phyloP scores from a whole-genome alignment of 345 rosid genomes.

The Corymbia maculata region DNA sequence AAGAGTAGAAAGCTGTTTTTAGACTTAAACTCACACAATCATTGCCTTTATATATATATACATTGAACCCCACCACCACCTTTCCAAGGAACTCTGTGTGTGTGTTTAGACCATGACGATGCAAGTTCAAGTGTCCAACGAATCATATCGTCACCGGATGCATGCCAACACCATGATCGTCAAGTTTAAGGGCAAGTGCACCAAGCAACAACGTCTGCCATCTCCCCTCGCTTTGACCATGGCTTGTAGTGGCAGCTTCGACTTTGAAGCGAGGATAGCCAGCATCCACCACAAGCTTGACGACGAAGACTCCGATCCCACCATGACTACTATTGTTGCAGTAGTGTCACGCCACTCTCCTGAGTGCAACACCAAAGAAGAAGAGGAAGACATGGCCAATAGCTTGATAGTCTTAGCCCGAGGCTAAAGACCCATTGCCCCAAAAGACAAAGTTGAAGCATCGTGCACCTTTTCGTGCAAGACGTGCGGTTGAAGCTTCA shows the following conservation, averaged over 20 bases:
- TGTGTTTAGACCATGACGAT: slow-evolving; percentile 2
- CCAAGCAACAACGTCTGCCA: slow-evolving; percentile 50
- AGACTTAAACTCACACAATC: neutral
- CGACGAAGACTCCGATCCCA: neutral
- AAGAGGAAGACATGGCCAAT: slow-evolving; percentile 55
- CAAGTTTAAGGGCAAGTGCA: slow-evolving; percentile 49
- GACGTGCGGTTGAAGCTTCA: slow-evolving; percentile 72
- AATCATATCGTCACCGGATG: neutral
- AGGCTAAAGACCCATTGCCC: slow-evolving; percentile 1
- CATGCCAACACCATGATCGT: neutral
- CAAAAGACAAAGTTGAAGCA: neutral
- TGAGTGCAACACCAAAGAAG: slow-evolving; percentile 10
- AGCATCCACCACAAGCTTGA: neutral
- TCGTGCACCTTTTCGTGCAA: slow-evolving; percentile 47
- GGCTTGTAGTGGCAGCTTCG: slow-evolving; percentile 12
- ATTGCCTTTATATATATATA: neutral
- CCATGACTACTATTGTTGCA: neutral
- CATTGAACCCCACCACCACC: neutral
- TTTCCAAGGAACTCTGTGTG: neutral
- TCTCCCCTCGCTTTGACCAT: slow-evolving; percentile 31
- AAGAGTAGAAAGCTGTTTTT: neutral
- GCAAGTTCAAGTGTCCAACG: slow-evolving; percentile 5
- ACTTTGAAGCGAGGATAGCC: neutral
- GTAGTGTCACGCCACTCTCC: neutral
- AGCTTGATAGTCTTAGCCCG: slow-evolving; percentile 60